phyloP scores from a whole-genome alignment of 2,329 filamentous ascomycete species.

The Fusarium sublunatum region DNA sequence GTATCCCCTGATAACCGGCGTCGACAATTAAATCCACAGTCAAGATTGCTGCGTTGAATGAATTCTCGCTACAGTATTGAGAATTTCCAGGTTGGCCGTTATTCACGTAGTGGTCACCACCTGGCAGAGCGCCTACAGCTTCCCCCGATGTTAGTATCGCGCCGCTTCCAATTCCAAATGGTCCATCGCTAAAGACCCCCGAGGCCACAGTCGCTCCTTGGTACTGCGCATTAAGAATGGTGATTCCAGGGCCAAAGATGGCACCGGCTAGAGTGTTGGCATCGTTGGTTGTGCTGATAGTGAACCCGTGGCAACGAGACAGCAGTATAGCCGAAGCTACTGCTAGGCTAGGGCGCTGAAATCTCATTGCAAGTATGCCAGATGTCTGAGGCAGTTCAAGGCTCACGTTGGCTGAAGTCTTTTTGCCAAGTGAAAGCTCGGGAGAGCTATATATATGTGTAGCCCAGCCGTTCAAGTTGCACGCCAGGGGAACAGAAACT shows the following conservation, averaged over 20 bases:
- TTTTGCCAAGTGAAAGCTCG: neutral
- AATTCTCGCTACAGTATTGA: neutral
- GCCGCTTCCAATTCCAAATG: constrained; percentile 21
- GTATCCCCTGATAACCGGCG: neutral
- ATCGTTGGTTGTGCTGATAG: neutral
- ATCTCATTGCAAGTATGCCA: neutral
- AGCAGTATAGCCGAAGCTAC: neutral
- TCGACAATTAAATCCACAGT: constrained; percentile 5
- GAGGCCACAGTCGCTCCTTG: neutral
- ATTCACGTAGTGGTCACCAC: neutral
- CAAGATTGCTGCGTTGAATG: constrained; percentile 17
- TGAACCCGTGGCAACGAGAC: constrained; percentile 1
- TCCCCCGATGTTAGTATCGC: constrained; percentile 16
- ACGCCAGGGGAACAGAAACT: too few species aligned
- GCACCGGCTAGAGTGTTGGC: constrained; percentile 4
- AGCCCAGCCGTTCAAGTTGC: too few species aligned
- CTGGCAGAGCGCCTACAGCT: neutral
- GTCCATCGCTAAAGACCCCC: constrained; percentile 15
- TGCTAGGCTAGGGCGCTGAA: neutral
- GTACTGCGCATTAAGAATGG: neutral
- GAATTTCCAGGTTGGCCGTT: constrained; percentile 6
- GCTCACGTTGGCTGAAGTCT: neutral
- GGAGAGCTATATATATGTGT: too few species aligned
- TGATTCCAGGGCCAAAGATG: constrained; percentile 8
- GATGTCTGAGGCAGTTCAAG: neutral